Evolutionary conservation across 768 basidiomycete species (phyloP), one percentile per base, ranked within the genome.

Genomic region (Mycena crocata): DNA sequence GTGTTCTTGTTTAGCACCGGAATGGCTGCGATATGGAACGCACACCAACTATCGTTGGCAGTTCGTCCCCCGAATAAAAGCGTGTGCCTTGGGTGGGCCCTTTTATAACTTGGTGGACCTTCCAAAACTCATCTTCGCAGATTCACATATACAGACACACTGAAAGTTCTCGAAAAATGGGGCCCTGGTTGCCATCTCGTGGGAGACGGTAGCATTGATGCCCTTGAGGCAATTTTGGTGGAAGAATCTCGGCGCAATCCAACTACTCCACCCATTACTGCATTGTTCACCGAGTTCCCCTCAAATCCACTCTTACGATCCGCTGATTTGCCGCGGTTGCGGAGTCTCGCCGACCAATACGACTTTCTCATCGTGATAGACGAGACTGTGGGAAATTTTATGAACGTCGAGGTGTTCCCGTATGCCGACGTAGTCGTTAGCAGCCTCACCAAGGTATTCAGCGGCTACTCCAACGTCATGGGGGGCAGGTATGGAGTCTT

Each of bases 121-220:
- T 54, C n/a, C 26, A 10, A 40, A 24, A 40, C 37, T 37, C 54
- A 68, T 9, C 26, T 31, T 26, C 30, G 35, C 69, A 98, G 96
- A 19, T 99, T 98, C 78, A 92, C 96, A 0, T 99, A 98, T 76
- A 94, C 90, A 12, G 97, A 99, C 75, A 98, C 97, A 6, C 86
- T 97, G 64, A 98, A 98, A 78, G 87, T 96, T 42, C 83, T 99
- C 2, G 84, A 96, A 71, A 98, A 99, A 79, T 99, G 96, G 95
- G 97, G 97, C 1, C 94, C 93, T 3, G 97, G 97, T 2, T 94
- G 90, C 69, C 85, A 95, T 75, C 96, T 98, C 82, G 85, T 94
- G 48, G 96, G 95, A 10, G 90, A 94, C 62, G 77, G 84, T 19
- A 94, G 95, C 62, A 86, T 98, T 23, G 89, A 91, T 71, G 83